Evolutionary conservation across 148 eudicot species (phyloP).

Genomic region (Cornus florida): DNA sequence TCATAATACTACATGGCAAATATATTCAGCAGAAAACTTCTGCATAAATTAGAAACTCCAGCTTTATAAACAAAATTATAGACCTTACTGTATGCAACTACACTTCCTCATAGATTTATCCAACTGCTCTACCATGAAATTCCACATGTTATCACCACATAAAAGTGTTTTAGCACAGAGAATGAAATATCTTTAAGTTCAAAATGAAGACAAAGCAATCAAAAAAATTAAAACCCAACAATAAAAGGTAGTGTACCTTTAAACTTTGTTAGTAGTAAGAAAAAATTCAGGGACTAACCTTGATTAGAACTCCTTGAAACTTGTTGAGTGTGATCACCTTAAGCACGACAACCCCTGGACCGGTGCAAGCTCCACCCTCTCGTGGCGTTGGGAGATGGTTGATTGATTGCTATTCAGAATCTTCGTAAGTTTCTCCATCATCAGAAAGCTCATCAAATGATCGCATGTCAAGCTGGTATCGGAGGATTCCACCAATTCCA

Average conservation of each 20-base stretch:
- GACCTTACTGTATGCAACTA: background rate
- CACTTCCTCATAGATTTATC: background rate
- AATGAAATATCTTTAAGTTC: background rate
- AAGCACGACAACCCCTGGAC: conserved; percentile 22
- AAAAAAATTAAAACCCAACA: background rate
- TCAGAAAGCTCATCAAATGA: conserved; percentile 23
- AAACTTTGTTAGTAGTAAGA: background rate
- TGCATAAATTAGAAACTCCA: conserved; percentile 4
- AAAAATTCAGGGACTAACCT: conserved; percentile 14
- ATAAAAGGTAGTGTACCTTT: background rate
- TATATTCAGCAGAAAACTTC: conserved; percentile 13
- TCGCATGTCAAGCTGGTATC: conserved; percentile 4
- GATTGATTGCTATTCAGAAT: conserved; percentile 31
- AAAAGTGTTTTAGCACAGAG: background rate
- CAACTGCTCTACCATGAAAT: background rate
- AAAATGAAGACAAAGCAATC: background rate
- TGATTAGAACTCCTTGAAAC: conserved; percentile 6
- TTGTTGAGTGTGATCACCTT: background rate
- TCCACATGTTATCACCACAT: conserved; percentile 2
- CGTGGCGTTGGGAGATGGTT: background rate
- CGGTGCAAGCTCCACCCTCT: conserved; percentile 23
- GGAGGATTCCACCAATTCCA: conserved; percentile 11
- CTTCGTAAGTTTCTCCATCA: conserved; percentile 24
- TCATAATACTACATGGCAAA: background rate
- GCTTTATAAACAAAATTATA: background rate